Evolutionary conservation across 192 early-diverging fungal species (phyloP).

Genomic region (Coemansia sp.): DNA sequence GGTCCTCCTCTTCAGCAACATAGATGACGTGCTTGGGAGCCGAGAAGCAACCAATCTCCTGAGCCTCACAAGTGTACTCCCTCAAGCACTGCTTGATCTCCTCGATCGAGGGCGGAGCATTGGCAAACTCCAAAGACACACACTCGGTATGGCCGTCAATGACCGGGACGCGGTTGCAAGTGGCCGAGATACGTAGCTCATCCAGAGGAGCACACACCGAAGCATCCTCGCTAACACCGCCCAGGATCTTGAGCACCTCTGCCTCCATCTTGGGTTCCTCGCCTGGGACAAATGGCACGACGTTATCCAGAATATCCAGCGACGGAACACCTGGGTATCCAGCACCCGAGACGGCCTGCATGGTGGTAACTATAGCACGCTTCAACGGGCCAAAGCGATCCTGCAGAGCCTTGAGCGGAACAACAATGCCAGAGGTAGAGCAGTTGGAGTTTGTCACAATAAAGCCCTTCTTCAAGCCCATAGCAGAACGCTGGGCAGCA

Average conservation of each 20-base stretch:
- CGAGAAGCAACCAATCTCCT: constrained; percentile 70
- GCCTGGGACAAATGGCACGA: constrained; percentile 90
- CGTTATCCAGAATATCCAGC: constrained; percentile 94
- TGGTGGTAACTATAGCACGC: constrained; percentile 80
- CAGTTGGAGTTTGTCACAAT: constrained; percentile 98
- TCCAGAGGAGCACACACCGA: constrained; percentile 51
- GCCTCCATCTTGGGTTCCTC: constrained; percentile 98
- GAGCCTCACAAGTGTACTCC: constrained; percentile 78
- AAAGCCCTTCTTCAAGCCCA: constrained; percentile 72
- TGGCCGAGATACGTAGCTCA: constrained; percentile 79
- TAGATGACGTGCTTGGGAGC: constrained; percentile 76
- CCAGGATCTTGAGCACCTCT: constrained; percentile 91
- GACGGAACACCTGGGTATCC: constrained; percentile 96
- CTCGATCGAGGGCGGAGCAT: constrained; percentile 65
- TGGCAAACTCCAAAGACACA: constrained; percentile 81
- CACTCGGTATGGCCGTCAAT: constrained; percentile 94
- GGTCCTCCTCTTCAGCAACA: constrained; percentile 69
- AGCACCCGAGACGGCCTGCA: constrained; percentile 96
- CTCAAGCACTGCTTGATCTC: constrained; percentile 68
- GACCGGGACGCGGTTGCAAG: constrained; percentile 95
- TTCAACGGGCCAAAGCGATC: constrained; percentile 86
- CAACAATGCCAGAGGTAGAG: constrained; percentile 95
- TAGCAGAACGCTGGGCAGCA: constrained; percentile 60
- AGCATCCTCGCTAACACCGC: constrained; percentile 53
- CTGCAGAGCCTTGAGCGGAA: constrained; percentile 81